These are phyloP conservation scores for Colletotrichum sp. DNA, from an alignment of 2,329 filamentous ascomycete species.

Conservation along the genomic window DNA sequence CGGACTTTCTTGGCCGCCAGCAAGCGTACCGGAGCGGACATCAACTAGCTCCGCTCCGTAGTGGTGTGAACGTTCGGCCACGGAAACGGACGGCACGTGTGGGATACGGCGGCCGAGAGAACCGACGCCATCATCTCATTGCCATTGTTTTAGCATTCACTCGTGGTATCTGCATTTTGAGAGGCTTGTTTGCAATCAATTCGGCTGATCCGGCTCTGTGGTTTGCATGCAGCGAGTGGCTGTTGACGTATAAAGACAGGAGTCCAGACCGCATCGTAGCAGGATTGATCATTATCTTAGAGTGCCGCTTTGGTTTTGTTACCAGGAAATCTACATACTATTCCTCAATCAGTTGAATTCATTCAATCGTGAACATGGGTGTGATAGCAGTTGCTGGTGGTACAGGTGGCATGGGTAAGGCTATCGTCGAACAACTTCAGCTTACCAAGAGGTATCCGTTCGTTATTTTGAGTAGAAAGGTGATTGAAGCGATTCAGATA, in stretches of 20 bases:
- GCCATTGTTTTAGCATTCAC: not conserved
- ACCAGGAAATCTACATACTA: not conserved
- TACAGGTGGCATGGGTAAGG: slow-evolving; percentile 45
- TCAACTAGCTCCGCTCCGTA: not conserved
- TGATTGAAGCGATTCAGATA: not conserved
- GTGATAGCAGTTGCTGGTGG: slow-evolving; percentile 48
- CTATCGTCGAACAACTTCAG: slow-evolving; percentile 47
- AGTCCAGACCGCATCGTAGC: not conserved
- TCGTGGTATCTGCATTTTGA: not conserved
- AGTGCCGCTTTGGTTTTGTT: no score
- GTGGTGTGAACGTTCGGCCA: not conserved
- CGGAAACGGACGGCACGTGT: not conserved
- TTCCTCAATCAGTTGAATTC: not conserved
- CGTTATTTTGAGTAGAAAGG: slow-evolving; percentile 32
- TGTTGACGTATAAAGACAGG: not conserved
- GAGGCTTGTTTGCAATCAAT: not conserved
- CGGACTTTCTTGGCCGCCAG: not conserved
- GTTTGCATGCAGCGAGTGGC: not conserved
- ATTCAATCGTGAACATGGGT: not conserved
- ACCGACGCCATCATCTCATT: not conserved
- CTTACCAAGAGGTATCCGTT: slow-evolving; percentile 36
- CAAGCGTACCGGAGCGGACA: not conserved
- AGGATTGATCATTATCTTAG: not conserved
- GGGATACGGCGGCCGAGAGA: not conserved
- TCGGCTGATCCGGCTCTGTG: not conserved